These are phyloP conservation scores for Rutidosis leptorrhynchoides DNA, from an alignment of 129 eudicot species.

Conservation along the genomic window DNA sequence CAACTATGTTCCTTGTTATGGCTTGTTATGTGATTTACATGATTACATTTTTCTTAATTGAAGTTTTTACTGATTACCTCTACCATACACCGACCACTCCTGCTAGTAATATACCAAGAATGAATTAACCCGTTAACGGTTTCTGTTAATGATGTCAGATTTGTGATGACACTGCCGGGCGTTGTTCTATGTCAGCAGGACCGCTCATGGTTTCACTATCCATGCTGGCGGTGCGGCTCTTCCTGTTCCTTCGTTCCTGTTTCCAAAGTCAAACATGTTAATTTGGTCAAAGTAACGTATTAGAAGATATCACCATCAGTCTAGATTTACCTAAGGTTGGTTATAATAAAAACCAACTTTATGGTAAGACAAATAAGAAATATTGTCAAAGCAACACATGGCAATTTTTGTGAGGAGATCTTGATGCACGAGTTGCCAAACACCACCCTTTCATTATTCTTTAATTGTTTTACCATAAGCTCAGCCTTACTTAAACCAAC, in stretches of 20 bases:
- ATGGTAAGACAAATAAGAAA: neutral
- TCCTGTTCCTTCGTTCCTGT: conserved; percentile 83
- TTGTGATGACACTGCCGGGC: conserved; percentile 32
- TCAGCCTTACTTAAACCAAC: neutral
- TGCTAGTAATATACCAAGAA: conserved; percentile 34
- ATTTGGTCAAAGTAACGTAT: neutral
- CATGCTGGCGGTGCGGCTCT: conserved; percentile 73
- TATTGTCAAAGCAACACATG: neutral
- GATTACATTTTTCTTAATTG: conserved; percentile 30
- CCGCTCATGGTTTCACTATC: conserved; percentile 61
- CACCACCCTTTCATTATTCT: neutral
- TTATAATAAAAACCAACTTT: no score
- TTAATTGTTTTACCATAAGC: neutral
- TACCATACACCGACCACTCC: conserved; percentile 28
- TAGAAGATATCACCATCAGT: conserved; percentile 3
- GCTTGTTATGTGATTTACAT: conserved; percentile 33
- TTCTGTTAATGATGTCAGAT: conserved; percentile 35
- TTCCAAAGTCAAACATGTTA: conserved; percentile 1
- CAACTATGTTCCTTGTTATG: conserved; percentile 17
- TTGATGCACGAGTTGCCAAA: neutral
- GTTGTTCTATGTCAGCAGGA: conserved; percentile 51
- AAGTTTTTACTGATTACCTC: conserved; percentile 20
- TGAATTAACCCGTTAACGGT: conserved; percentile 25
- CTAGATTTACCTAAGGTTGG: neutral
- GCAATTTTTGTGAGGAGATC: neutral